Percentiles rank a stretch among this genome's conserved stretches.
Conservation (phyloP, 345 rosid genomes). For the Garcia nutans region DNA sequence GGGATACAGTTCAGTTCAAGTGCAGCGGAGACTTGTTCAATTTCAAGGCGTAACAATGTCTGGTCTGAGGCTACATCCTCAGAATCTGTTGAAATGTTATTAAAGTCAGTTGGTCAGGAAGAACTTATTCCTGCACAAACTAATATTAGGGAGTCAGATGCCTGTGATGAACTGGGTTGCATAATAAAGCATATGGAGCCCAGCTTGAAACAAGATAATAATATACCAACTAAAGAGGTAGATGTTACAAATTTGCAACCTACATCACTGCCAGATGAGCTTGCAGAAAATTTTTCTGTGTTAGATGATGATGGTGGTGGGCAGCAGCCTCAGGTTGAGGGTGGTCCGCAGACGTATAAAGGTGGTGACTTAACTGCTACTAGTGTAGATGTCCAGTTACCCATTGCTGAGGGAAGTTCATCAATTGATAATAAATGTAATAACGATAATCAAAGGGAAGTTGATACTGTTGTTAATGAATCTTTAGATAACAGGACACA, state of each 20-base stretch:
- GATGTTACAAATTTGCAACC: slow-evolving; percentile 37
- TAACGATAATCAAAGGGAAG: slow-evolving; percentile 29
- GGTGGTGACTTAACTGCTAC: slow-evolving; percentile 32
- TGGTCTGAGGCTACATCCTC: slow-evolving; percentile 96
- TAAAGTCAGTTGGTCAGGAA: slow-evolving; percentile 95
- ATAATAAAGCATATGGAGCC: slow-evolving; percentile 72
- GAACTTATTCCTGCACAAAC: slow-evolving; percentile 49
- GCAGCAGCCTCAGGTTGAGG: slow-evolving; percentile 43
- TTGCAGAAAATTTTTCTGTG: slow-evolving; percentile 34
- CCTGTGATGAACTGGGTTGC: slow-evolving; percentile 71
- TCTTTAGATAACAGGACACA: slow-evolving; percentile 35
- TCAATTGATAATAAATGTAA: slow-evolving; percentile 12
- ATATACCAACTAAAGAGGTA: slow-evolving; percentile 33
- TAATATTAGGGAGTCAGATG: slow-evolving; percentile 51
- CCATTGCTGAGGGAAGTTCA: slow-evolving; percentile 23
- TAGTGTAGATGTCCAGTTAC: slow-evolving; percentile 27
- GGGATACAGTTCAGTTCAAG: slow-evolving; percentile 71
- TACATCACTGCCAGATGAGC: slow-evolving; percentile 33
- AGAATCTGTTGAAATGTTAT: slow-evolving; percentile 89
- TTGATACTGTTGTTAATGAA: slow-evolving; percentile 26
- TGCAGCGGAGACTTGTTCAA: slow-evolving; percentile 80
- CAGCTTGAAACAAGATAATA: slow-evolving; percentile 41
- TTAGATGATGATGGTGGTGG: slow-evolving; percentile 36
- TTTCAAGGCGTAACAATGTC: slow-evolving; percentile 82
- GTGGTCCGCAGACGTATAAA: slow-evolving; percentile 31